These are phyloP conservation scores for Fusarium pseudonygamai DNA, from an alignment of 2,329 filamentous ascomycete genomes.

Conservation along the genomic window DNA sequence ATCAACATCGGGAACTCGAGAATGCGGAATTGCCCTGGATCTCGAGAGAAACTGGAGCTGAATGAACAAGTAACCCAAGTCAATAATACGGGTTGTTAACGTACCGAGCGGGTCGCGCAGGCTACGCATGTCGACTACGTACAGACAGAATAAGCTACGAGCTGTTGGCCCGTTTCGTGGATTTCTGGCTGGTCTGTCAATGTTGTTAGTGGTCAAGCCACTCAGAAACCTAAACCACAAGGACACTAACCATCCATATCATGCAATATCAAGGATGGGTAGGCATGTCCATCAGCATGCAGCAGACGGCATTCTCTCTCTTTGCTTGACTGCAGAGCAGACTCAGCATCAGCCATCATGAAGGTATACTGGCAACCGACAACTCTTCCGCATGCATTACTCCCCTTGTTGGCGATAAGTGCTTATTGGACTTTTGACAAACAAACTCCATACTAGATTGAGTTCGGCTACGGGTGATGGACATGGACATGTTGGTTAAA, in stretches of 20 bases:
- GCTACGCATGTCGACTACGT: background rate
- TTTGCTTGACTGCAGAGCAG: background rate
- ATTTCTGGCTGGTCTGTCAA: background rate
- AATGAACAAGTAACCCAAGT: background rate
- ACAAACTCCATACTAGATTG: constrained; percentile 18
- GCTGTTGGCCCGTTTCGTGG: background rate
- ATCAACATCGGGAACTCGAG: background rate
- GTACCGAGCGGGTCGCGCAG: background rate
- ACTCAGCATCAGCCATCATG: background rate
- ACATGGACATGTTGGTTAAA: constrained; percentile 1
- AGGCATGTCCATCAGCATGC: background rate
- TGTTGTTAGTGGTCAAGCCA: background rate
- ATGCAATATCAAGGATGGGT: constrained; percentile 1
- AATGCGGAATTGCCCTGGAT: background rate
- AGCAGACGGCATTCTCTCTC: background rate
- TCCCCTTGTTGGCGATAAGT: background rate
- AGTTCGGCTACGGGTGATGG: constrained; percentile 31
- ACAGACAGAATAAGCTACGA: background rate
- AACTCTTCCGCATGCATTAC: background rate
- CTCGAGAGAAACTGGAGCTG: background rate
- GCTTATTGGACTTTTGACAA: background rate
- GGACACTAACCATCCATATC: background rate
- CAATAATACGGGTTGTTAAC: background rate
- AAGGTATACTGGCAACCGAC: background rate
- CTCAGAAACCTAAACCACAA: background rate